phyloP scores from a whole-genome alignment of 495 filamentous ascomycete species.

The Paragyromitra xinjiangensis region DNA sequence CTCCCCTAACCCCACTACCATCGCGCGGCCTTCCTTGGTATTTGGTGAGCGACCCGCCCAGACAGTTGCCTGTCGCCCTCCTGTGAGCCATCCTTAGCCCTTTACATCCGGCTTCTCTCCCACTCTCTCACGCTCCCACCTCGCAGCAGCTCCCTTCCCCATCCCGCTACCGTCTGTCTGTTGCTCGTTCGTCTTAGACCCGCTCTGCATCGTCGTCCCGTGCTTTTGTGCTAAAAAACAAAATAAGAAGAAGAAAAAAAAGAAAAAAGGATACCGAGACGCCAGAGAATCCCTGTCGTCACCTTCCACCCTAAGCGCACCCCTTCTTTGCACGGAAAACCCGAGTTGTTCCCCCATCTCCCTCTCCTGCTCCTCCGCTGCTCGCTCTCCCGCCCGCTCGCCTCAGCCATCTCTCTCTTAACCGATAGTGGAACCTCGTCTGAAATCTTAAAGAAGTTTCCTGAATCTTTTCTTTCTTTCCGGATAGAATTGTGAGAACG shows the following conservation, averaged over 20 bases:
- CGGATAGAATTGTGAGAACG: constrained; percentile 35
- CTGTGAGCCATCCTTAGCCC: constrained; percentile 20
- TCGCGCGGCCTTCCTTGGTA: constrained; percentile 32
- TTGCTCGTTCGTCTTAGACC: constrained; percentile 31
- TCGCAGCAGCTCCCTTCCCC: constrained; percentile 10
- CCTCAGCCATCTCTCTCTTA: constrained; percentile 47
- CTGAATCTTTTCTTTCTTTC: constrained; percentile 40
- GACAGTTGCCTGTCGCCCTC: constrained; percentile 5
- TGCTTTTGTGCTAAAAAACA: constrained; percentile 50
- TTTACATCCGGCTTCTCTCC: constrained; percentile 22
- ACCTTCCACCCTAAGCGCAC: constrained; percentile 52
- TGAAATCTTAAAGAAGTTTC: constrained; percentile 31
- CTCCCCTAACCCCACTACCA: constrained; percentile 42
- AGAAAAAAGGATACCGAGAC: constrained; percentile 48
- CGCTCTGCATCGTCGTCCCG: constrained; percentile 45
- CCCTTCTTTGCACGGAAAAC: constrained; percentile 54
- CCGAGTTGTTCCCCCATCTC: constrained; percentile 44
- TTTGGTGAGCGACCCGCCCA: constrained; percentile 32
- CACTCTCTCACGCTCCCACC: constrained; percentile 13
- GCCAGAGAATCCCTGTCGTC: constrained; percentile 47
- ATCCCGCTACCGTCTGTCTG: constrained; percentile 36
- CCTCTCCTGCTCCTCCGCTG: constrained; percentile 38
- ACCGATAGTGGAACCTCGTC: constrained; percentile 42
- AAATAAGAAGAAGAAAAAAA: constrained; percentile 14
- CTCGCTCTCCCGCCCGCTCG: constrained; percentile 44